Conservation (phyloP, 2,329 filamentous ascomycete species). For the Plenodomus tracheiphilus region DNA sequence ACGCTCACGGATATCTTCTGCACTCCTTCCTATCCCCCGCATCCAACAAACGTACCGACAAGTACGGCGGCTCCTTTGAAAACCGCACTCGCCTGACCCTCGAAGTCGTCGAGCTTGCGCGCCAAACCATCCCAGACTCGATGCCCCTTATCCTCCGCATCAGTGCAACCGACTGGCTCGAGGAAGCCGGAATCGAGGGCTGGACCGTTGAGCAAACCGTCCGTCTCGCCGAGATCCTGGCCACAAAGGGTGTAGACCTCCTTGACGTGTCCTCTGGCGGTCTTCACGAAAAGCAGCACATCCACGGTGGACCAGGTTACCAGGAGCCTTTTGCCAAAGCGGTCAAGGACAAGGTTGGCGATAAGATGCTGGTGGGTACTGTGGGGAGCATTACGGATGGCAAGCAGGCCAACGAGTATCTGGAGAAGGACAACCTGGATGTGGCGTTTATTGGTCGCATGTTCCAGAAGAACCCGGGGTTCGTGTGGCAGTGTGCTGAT, state of each 20-base stretch:
- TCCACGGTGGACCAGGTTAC: constrained; percentile 66
- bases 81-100: constrained; percentile 71
- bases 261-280: constrained; percentile 82
- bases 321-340: constrained; percentile 73
- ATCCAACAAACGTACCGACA: constrained; percentile 69
- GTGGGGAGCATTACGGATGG: constrained; percentile 76
- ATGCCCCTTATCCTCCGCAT: constrained; percentile 77
- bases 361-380: constrained; percentile 68
- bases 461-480: constrained; percentile 80
- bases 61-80: constrained; percentile 70
- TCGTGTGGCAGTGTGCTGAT: constrained; percentile 73
- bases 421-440: constrained; percentile 56
- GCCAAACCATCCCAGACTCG: constrained; percentile 63
- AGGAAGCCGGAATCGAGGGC: constrained; percentile 60
- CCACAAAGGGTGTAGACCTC: constrained; percentile 75
- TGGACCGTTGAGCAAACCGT: constrained; percentile 71
- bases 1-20: constrained; percentile 77
- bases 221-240: constrained; percentile 67
- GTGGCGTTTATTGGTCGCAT: constrained; percentile 73
- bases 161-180: constrained; percentile 76
- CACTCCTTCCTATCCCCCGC: constrained; percentile 70
- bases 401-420: constrained; percentile 59
- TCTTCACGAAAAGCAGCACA: constrained; percentile 64
- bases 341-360: constrained; percentile 75
- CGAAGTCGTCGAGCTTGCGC: constrained; percentile 66